Conservation (phyloP, 2,329 filamentous ascomycete genomes). For the Grosmannia serpens region DNA sequence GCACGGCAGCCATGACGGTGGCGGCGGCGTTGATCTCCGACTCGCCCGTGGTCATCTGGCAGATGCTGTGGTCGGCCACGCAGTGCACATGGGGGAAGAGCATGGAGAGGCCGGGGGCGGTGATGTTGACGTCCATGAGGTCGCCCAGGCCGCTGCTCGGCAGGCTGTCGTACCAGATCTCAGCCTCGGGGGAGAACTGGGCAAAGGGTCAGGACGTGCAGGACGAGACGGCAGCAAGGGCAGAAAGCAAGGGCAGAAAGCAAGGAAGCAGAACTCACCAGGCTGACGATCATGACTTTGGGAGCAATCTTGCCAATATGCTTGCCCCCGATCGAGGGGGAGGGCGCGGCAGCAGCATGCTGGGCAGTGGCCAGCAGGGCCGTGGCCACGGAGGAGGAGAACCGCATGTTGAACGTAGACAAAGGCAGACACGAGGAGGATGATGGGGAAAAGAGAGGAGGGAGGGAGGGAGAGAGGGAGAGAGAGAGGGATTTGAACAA, state of each 20-base stretch:
- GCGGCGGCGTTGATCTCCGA: conserved; percentile 65
- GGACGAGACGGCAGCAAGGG: neutral
- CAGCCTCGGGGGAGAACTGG: conserved; percentile 51
- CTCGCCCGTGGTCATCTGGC: conserved; percentile 58
- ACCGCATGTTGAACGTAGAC: conserved; percentile 6
- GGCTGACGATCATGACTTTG: conserved; percentile 51
- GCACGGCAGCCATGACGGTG: conserved; percentile 51
- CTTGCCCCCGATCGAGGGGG: neutral
- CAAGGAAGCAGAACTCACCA: conserved; percentile 29
- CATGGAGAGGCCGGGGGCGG: conserved; percentile 51
- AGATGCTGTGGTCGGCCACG: conserved; percentile 46
- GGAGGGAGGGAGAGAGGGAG: neutral
- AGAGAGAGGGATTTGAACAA: neutral
- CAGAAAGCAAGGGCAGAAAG: neutral
- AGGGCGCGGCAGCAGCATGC: neutral
- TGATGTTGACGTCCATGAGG: conserved; percentile 44
- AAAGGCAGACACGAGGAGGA: neutral
- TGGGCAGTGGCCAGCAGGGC: conserved; percentile 7
- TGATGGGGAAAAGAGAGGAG: neutral
- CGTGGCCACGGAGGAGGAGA: conserved; percentile 3
- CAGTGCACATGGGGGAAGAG: conserved; percentile 56
- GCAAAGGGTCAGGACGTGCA: neutral
- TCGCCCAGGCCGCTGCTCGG: conserved; percentile 34
- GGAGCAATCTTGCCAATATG: conserved; percentile 29
- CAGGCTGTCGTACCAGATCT: conserved; percentile 48